Conservation (phyloP, 2,329 filamentous ascomycete genomes). For the Pestalotiopsis sp. region DNA sequence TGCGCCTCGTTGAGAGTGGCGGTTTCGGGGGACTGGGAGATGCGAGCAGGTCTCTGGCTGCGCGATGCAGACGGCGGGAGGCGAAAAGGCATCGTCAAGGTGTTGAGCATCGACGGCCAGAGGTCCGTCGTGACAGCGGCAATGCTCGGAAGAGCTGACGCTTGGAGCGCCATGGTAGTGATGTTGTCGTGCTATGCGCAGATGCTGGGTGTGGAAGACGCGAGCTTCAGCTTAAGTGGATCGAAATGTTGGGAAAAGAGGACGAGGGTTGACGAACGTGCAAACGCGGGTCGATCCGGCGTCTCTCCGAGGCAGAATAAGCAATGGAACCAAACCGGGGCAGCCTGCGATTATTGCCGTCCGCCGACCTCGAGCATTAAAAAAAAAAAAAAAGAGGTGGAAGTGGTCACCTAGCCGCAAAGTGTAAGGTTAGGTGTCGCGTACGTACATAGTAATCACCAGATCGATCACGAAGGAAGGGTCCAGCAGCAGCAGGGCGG, state of each 20-base stretch:
- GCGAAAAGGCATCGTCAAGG: conserved; percentile 39
- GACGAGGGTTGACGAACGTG: background rate
- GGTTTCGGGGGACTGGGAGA: conserved; percentile 13
- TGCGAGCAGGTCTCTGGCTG: background rate
- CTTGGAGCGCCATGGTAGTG: conserved; percentile 31
- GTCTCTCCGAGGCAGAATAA: background rate
- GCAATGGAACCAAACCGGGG: background rate
- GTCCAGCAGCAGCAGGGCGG: background rate
- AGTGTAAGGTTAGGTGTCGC: background rate
- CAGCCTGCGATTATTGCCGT: background rate
- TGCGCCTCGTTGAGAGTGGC: background rate
- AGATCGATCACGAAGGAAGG: background rate
- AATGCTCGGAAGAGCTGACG: conserved; percentile 38
- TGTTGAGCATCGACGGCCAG: conserved; percentile 48
- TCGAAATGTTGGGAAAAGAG: conserved; percentile 12
- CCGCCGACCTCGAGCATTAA: background rate
- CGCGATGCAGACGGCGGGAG: conserved; percentile 18
- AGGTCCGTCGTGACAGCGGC: conserved; percentile 45
- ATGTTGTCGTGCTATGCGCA: conserved; percentile 16
- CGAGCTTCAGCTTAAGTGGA: conserved; percentile 12
- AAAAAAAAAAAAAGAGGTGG: background rate
- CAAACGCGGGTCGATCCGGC: background rate
- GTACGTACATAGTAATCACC: background rate
- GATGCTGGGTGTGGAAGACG: conserved; percentile 9
- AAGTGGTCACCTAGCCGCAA: background rate